phyloP scores from a whole-genome alignment of 805 yeast genomes.

The Sugiyamaella floridensis region DNA sequence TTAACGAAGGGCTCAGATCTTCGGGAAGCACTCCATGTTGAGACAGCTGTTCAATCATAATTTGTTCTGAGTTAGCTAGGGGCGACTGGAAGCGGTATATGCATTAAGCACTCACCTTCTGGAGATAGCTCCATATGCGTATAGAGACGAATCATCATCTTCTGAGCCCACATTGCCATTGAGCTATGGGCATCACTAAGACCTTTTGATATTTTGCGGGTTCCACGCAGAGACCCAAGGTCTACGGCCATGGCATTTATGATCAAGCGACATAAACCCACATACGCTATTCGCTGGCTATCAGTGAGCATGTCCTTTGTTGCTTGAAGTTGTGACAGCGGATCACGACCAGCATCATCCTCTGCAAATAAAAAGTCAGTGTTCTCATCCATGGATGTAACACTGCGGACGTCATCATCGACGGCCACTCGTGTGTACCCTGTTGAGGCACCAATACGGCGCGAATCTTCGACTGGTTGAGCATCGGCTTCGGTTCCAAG shows the following conservation, averaged over 20 bases:
- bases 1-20: conserved; percentile 63
- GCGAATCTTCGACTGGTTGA: conserved; percentile 12
- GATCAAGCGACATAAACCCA: conserved; percentile 71
- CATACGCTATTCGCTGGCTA: conserved; percentile 83
- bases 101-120: conserved; percentile 34
- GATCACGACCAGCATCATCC: conserved; percentile 38
- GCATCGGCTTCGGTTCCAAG: conserved; percentile 17
- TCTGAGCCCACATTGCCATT: conserved; percentile 78
- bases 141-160: conserved; percentile 62
- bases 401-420: conserved; percentile 72
- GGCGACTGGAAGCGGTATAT: neutral
- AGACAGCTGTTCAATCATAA: conserved; percentile 81
- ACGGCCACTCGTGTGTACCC: conserved; percentile 88
- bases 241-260: conserved; percentile 76
- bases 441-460: conserved; percentile 42
- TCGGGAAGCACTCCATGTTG: conserved; percentile 70
- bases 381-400: conserved; percentile 42
- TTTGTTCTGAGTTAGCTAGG: conserved; percentile 44
- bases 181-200: conserved; percentile 66
- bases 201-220: conserved; percentile 48
- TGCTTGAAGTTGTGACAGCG: conserved; percentile 63
- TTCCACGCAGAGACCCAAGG: conserved; percentile 48
- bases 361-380: conserved; percentile 52
- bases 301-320: conserved; percentile 79
- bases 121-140: conserved; percentile 69